Evolutionary conservation across 192 early-diverging fungal genomes (phyloP), one percentile per base, ranked within the genome.

Genomic region (Linnemannia zychae): DNA sequence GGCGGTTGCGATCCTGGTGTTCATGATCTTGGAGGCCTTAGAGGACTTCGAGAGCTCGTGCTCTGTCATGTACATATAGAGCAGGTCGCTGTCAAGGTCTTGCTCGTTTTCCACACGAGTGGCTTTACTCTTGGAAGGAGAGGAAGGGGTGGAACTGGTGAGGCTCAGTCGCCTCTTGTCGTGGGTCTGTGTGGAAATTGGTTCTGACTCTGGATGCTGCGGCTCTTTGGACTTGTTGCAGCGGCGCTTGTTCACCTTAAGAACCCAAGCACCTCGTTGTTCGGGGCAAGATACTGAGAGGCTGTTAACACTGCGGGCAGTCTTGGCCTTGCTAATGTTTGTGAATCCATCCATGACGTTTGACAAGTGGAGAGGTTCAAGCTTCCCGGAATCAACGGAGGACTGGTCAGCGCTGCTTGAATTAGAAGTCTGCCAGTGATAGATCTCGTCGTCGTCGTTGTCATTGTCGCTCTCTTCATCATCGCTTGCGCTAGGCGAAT

Each of bases 61-160:
- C 48, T 84, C 82, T 34, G 77, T 76, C 72, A 84, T 78, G 49
- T 49, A 69, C 82, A 84, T 84, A 37, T 84, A 84, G 34, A 76
- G 68, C 2, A 12, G 18, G 24, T 67, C 52, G 22, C 71, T 31
- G 53, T 76, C 44, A 1, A 33, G 22, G 50, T 65, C 74, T 17
- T 74, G 36, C 18, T 76, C 63, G 5, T 24, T 31, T 63, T 67
- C 74, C 49, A 49, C 71, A 33, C 57, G 57, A 12, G 28, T 63
- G 57, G 57, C 9, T 11, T 63, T 63, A 13, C 9, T 31, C 57
- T 31, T 63, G 28, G 57, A 31, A 53, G 4, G 49, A 53, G 11
- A 49, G 18, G 20, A 46, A 50, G 9, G 71, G 22, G 7, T 28
- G 9, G 28, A 15, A 12, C 57, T 31, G 31, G 28, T 63, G 24